Percentiles rank a stretch among this genome's conserved stretches.
phyloP scores from a whole-genome alignment of 306 rosid species.

The Senna siamea region DNA sequence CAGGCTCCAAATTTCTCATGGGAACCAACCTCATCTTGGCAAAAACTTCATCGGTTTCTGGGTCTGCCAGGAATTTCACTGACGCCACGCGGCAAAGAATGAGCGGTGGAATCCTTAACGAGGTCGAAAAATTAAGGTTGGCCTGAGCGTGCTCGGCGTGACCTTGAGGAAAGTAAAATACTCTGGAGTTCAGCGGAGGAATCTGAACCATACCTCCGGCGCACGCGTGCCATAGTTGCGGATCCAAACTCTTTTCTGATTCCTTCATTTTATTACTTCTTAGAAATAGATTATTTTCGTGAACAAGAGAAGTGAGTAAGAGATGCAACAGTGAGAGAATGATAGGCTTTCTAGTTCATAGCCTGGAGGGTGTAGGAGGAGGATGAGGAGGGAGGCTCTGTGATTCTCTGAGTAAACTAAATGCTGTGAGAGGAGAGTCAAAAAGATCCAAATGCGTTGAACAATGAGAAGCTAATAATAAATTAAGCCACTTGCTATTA shows the following conservation, averaged over 20 bases:
- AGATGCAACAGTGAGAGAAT: too few relatives aligned
- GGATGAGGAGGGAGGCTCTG: too few relatives aligned
- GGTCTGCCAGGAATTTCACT: constrained; percentile 82
- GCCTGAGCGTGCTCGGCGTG: constrained; percentile 93
- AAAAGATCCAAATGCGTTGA: constrained; percentile 33
- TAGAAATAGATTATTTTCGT: too few relatives aligned
- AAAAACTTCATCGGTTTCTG: constrained; percentile 86
- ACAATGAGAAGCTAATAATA: too few relatives aligned
- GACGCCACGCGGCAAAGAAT: constrained; percentile 72
- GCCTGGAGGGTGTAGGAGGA: too few relatives aligned
- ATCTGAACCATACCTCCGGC: constrained; percentile 97
- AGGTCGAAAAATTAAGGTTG: constrained; percentile 57
- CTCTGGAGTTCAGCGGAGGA: constrained; percentile 82
- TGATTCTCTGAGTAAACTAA: constrained; percentile 29
- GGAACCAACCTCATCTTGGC: constrained; percentile 63
- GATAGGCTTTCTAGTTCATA: too few relatives aligned
- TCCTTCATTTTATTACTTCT: constrained; percentile 71
- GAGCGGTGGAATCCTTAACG: constrained; percentile 62
- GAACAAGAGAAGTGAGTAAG: too few relatives aligned
- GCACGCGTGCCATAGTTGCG: constrained; percentile 98
- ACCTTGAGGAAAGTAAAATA: constrained; percentile 94
- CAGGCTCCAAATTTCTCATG: constrained; percentile 48
- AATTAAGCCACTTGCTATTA: too few relatives aligned
- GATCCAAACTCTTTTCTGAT: constrained; percentile 70
- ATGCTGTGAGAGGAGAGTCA: constrained; percentile 35